phyloP scores from a whole-genome alignment of 176 grass and related monocot species.

The Cymbopogon citratus region DNA sequence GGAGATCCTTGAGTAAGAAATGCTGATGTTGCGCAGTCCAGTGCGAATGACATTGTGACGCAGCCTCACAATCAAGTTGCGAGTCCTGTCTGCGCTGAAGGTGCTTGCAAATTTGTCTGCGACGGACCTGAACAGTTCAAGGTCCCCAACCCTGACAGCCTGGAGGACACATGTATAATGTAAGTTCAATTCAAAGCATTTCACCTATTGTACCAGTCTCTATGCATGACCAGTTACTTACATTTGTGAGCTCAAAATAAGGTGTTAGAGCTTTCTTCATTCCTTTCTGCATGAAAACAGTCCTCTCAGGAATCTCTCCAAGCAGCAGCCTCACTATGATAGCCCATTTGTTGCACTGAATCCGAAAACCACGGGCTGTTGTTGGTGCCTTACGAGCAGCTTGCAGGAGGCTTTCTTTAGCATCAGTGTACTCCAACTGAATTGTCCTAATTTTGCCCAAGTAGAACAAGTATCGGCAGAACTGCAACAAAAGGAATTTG shows the following conservation, averaged over 20 bases:
- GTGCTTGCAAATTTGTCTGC: slow-evolving; percentile 72
- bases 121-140: slow-evolving; percentile 70
- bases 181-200: background rate
- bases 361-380: slow-evolving; percentile 58
- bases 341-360: slow-evolving; percentile 95
- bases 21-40: slow-evolving; percentile 83
- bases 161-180: slow-evolving; percentile 16
- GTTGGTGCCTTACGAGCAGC: slow-evolving; percentile 74
- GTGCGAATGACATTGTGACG: slow-evolving; percentile 88
- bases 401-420: slow-evolving; percentile 85
- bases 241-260: slow-evolving; percentile 90
- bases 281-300: slow-evolving; percentile 89
- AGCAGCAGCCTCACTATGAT: slow-evolving; percentile 69
- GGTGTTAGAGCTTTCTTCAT: slow-evolving; percentile 84
- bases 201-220: background rate
- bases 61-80: slow-evolving; percentile 81
- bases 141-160: slow-evolving; percentile 78
- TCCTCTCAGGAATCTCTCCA: slow-evolving; percentile 86
- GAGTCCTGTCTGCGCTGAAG: slow-evolving; percentile 70
- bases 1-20: slow-evolving; percentile 75
- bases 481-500: slow-evolving; percentile 36
- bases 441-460: slow-evolving; percentile 86
- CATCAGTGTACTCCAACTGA: slow-evolving; percentile 91
- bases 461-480: slow-evolving; percentile 80
- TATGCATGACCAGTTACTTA: slow-evolving; percentile 20